A percentile compares a stretch with the other conserved stretches of the same genome.
phyloP scores from a whole-genome alignment of 148 eudicot species.

The Nepenthes gracilis region DNA sequence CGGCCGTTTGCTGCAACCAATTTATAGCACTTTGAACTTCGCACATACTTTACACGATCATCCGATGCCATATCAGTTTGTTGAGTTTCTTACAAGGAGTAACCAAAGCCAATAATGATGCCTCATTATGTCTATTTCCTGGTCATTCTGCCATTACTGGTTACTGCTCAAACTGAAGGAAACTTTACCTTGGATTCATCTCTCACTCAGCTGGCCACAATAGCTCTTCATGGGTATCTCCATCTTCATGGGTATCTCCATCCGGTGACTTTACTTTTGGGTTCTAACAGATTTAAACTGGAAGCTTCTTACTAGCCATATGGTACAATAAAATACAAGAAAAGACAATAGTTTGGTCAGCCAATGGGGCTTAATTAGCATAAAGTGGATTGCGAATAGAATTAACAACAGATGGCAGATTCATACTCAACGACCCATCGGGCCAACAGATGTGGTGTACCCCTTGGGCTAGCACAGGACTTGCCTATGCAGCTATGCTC shows the following conservation, averaged over 20 bases:
- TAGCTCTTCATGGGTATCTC: conserved; percentile 1
- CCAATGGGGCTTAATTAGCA: conserved; percentile 6
- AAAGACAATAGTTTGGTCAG: conserved; percentile 19
- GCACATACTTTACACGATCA: too few species aligned
- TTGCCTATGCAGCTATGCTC: conserved; percentile 3
- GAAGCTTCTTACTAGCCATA: conserved; percentile 12
- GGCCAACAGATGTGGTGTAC: conserved; percentile 11
- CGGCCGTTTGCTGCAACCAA: too few species aligned
- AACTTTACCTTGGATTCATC: conserved; percentile 2
- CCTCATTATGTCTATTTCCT: background rate
- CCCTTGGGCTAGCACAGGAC: background rate
- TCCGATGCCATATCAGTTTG: too few species aligned
- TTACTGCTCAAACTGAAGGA: background rate
- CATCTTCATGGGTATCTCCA: conserved; percentile 5
- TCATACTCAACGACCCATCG: conserved; percentile 8
- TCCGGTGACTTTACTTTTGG: conserved; percentile 13
- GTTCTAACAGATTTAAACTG: background rate
- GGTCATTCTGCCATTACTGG: background rate
- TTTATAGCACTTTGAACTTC: too few species aligned
- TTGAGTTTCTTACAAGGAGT: too few species aligned
- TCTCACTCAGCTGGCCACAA: background rate
- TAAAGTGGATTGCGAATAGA: conserved; percentile 6
- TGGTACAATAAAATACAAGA: conserved; percentile 18
- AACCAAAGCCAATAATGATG: too few species aligned
- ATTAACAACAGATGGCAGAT: conserved; percentile 5